Percentiles rank a stretch among this genome's conserved stretches.
Conservation (phyloP, 768 basidiomycete genomes). For the Mycena olivaceomarginata region DNA sequence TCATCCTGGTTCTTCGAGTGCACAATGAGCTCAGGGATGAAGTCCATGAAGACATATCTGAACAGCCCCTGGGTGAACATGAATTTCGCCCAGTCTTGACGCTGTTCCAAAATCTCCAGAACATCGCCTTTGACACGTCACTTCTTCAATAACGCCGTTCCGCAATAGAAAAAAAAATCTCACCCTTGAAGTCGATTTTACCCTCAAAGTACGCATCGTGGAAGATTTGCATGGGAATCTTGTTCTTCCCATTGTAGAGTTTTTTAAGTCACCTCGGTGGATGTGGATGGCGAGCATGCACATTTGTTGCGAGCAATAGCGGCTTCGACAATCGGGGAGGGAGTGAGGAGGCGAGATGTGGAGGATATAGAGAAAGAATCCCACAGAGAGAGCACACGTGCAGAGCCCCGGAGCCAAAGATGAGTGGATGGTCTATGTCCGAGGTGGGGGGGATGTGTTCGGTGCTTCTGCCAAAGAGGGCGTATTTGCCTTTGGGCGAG, state of each 20-base stretch:
- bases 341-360: not conserved
- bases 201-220: conserved; percentile 98
- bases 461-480: too few relatives aligned
- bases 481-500: too few relatives aligned
- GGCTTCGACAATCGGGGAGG: too few relatives aligned
- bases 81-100: conserved; percentile 97
- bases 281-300: too few relatives aligned
- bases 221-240: conserved; percentile 98
- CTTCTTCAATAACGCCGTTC: not conserved
- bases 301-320: not conserved
- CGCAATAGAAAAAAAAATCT: conserved; percentile 44
- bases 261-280: too few relatives aligned
- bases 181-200: conserved; percentile 97
- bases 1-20: conserved; percentile 96
- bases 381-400: too few relatives aligned
- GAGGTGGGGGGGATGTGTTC: too few relatives aligned
- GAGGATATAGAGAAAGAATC: not conserved
- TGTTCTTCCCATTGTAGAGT: conserved; percentile 88
- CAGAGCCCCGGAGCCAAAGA: too few relatives aligned
- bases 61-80: conserved; percentile 93
- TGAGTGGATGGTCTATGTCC: too few relatives aligned
- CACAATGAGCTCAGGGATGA: conserved; percentile 95
- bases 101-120: conserved; percentile 93
- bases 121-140: conserved; percentile 82
- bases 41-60: conserved; percentile 91